These are phyloP conservation scores for Avena atlantica DNA, from an alignment of 176 grass and related monocot genomes.

Conservation along the genomic window DNA sequence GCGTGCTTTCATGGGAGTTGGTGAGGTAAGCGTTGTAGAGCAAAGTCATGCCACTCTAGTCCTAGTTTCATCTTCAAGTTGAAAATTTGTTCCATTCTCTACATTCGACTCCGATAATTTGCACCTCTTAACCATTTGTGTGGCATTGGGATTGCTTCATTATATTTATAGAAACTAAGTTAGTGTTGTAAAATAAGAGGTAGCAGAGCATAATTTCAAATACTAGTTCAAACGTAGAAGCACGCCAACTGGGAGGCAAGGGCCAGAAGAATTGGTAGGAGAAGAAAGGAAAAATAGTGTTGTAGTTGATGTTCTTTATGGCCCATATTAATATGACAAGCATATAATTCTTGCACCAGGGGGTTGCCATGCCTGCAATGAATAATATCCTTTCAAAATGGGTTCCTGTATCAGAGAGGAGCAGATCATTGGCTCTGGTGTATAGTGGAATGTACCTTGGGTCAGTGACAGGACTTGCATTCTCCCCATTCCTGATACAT, in stretches of 20 bases:
- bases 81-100: not conserved
- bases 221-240: not conserved
- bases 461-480: slow-evolving; percentile 92
- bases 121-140: not conserved
- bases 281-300: not conserved
- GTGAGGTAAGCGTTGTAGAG: slow-evolving; percentile 62
- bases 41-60: not conserved
- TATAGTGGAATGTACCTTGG: slow-evolving; percentile 99
- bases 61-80: not conserved
- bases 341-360: slow-evolving; percentile 55
- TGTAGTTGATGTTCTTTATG: slow-evolving; percentile 16
- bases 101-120: not conserved
- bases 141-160: not conserved
- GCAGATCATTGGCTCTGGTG: slow-evolving; percentile 84
- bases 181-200: not conserved
- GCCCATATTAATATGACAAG: slow-evolving; percentile 27
- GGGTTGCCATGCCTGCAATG: slow-evolving; percentile 99
- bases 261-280: not conserved
- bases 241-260: not conserved
- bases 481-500: slow-evolving; percentile 93
- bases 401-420: slow-evolving; percentile 90
- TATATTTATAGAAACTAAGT: not conserved
- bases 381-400: slow-evolving; percentile 98
- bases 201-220: slow-evolving; percentile 7
- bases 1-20: slow-evolving; percentile 95